Base-by-base conservation (phyloP, 2,329 filamentous ascomycete genomes). In the Chrysosporium queenslandicum region DNA sequence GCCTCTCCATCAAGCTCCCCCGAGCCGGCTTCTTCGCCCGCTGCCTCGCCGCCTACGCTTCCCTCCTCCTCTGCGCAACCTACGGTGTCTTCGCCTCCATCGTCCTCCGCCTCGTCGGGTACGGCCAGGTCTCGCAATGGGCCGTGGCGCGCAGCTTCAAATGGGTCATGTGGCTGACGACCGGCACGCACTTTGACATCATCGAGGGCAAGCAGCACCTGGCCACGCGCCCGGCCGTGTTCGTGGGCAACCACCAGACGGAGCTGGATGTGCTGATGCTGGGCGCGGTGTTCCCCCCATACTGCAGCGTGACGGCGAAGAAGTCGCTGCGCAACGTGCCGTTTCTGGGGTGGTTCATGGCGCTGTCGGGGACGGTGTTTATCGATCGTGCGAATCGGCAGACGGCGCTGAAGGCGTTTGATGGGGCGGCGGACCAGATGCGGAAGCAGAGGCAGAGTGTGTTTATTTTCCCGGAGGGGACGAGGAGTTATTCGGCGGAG, bases 221-320 rank as follows among this genome's bases (percentile, higher is more conserved):
- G 54, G 72, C 73, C 43, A 82, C 75, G 8, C 80, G 91, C 48
- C 92, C 92, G 0, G 90, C 87, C 53, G 86, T 98, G 53, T 90
- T 98, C 64, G 77, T 98, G 60, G 86, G 86, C 37, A 97, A 97
- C 71, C 92, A 98, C 73, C 92, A 98, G 77, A 88, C 86, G 20
- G 92, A 97, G 72, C 80, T 98, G 59, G 92, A 98, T 66, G 86
- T 98, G 37, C 77, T 95, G 55, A 86, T 96, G 81, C 79, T 98
- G 25, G 92, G 89, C 56, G 75, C 77, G 69, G 81, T 95, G 63
- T 97, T 96, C 71, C 92, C 92, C 45, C 83, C 81, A 63, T 89
- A 94, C 76, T 94, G 86, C 75, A 89, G 83, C 63, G 86, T 98
- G 55, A 96, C 91, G 21, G 90, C 91, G 43, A 98, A 98, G 78